Evolutionary conservation across 306 rosid species (phyloP).

Genomic region (Abrus pulchellus): DNA sequence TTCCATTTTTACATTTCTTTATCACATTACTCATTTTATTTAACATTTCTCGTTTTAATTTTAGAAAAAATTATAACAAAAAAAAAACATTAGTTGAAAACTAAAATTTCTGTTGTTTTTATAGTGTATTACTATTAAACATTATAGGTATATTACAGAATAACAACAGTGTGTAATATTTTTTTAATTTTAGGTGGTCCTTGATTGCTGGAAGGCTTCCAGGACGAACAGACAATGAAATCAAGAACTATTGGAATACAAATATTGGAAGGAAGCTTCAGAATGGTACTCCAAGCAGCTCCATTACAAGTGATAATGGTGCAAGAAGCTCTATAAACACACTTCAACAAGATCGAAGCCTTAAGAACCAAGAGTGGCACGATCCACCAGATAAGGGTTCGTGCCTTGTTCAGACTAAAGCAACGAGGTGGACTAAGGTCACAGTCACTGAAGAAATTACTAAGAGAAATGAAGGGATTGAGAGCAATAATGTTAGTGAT

Average conservation of each 20-base stretch:
- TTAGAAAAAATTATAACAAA: too few species aligned
- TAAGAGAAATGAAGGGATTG: neutral
- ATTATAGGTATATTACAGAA: neutral
- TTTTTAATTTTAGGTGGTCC: slow-evolving; percentile 63
- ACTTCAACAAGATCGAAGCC: neutral
- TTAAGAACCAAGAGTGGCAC: neutral
- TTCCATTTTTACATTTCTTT: neutral
- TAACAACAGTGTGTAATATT: neutral
- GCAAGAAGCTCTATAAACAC: neutral
- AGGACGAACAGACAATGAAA: slow-evolving; percentile 92
- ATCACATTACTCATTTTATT: neutral
- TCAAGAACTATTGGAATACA: slow-evolving; percentile 83
- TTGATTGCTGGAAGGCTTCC: slow-evolving; percentile 75
- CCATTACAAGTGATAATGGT: slow-evolving; percentile 14
- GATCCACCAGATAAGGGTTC: slow-evolving; percentile 12
- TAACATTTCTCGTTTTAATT: neutral
- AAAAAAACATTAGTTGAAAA: neutral
- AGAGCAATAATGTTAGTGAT: neutral
- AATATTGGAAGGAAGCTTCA: slow-evolving; percentile 68
- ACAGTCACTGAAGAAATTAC: slow-evolving; percentile 23
- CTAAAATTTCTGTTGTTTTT: neutral
- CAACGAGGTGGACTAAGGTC: slow-evolving; percentile 67
- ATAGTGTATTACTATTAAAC: neutral
- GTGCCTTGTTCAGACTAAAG: slow-evolving; percentile 58
- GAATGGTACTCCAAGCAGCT: slow-evolving; percentile 1